These are phyloP conservation scores for Ceratocystis alfenasii DNA, from an alignment of 2,329 filamentous ascomycete genomes.

Conservation along the genomic window DNA sequence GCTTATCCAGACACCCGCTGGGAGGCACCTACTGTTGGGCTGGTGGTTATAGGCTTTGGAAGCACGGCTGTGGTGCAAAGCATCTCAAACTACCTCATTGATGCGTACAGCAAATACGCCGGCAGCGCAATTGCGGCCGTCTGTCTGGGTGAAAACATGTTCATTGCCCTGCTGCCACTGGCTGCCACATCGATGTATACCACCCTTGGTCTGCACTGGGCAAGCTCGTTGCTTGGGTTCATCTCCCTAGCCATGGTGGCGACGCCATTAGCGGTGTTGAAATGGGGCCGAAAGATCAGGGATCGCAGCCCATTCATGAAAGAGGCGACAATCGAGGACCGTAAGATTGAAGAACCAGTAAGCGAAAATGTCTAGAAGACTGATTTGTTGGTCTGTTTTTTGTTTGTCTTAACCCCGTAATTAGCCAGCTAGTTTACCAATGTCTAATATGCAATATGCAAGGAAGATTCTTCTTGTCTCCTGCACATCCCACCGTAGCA, in stretches of 20 bases:
- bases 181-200: constrained; percentile 19
- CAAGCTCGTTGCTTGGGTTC: constrained; percentile 21
- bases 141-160: constrained; percentile 38
- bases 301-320: constrained; percentile 22
- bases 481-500: neutral
- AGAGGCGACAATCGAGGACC: constrained; percentile 14
- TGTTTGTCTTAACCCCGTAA: neutral
- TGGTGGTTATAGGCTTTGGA: constrained; percentile 38
- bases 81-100: constrained; percentile 38
- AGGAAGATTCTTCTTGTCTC: neutral
- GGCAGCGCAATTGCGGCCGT: constrained; percentile 39
- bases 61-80: constrained; percentile 36
- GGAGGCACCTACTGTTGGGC: constrained; percentile 37
- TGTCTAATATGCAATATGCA: too few relatives aligned
- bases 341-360: neutral
- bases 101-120: constrained; percentile 39
- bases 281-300: constrained; percentile 19
- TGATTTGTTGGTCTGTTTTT: neutral
- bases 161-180: constrained; percentile 30
- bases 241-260: constrained; percentile 21
- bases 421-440: neutral
- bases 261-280: constrained; percentile 19
- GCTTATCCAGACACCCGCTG: constrained; percentile 34
- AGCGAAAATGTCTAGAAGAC: constrained; percentile 1
- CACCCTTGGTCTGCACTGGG: constrained; percentile 21